Base-by-base conservation (phyloP, 2,329 filamentous ascomycete genomes). In the Curvularia verruculosa region DNA sequence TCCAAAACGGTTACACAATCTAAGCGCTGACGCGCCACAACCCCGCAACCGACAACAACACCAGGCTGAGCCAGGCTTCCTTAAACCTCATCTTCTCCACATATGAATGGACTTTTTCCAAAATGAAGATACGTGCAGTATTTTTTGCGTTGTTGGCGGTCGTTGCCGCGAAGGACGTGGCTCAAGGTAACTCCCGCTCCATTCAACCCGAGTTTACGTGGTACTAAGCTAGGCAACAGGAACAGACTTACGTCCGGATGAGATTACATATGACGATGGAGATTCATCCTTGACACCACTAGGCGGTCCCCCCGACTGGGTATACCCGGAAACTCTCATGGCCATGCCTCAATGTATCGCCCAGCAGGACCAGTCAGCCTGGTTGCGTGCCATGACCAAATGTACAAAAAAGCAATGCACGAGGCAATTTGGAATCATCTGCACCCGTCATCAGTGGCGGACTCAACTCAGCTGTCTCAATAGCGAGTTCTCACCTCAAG, bases 301-400 rank as follows among this genome's bases (percentile, higher is more conserved):
- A 19, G 36, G 19, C 18, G 23, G 23, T 34, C 49, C 19, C 28
- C 39, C 43, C 41, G 72, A 66, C 58, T 75, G 70, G 72, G 67
- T 74, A n/a, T 73, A 75, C 55, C 72, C 72, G 39, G 70, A 76
- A 63, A 68, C 73, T 54, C 54, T 75, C 44, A 19, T 54, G 58
- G 47, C 72, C 21, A 75, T 76, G 71, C 72, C 73, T 41, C 72
- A 75, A 47, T 76, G 73, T 49, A 66, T 76, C 47, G 71, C 69
- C 48, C 69, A 75, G 56, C 73, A 76, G 45, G 69, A 75, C 48
- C 67, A 59, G 44, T 64, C 68, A 31, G 23, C 49, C 37, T 76
- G 72, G 73, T 58, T 76, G 50, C 57, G 46, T 51, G 49, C 68
- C 52, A 72, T 76, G 69, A 71, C 73, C 5, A 63, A 53, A 56